Percentiles rank a stretch among this genome's conserved stretches.
Conservation (phyloP, 805 yeast genomes). For the Jamesozyma gamospora region DNA sequence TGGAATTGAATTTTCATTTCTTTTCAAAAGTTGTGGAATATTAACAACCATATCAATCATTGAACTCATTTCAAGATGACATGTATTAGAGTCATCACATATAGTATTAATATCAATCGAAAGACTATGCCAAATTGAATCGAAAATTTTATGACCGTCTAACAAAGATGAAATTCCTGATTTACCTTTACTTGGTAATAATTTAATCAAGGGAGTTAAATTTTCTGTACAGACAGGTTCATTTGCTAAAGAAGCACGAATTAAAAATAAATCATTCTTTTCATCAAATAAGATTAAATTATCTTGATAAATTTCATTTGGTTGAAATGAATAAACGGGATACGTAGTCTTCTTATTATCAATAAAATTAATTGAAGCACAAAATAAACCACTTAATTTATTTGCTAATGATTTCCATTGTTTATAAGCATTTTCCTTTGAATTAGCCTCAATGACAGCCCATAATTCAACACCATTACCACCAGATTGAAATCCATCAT, state of each 20-base stretch:
- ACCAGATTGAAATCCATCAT: conserved; percentile 62
- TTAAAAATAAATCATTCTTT: conserved; percentile 38
- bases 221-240: conserved; percentile 97
- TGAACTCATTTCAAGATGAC: conserved; percentile 50
- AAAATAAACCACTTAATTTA: conserved; percentile 79
- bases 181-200: conserved; percentile 85
- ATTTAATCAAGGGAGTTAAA: conserved; percentile 82
- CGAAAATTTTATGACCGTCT: conserved; percentile 86
- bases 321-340: conserved; percentile 37
- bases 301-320: conserved; percentile 9
- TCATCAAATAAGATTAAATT: conserved; percentile 22
- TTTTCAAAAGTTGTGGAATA: conserved; percentile 55
- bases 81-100: conserved; percentile 32
- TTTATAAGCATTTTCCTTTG: conserved; percentile 42
- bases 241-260: conserved; percentile 83
- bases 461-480: conserved; percentile 94
- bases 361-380: conserved; percentile 88
- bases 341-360: conserved; percentile 69
- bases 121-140: conserved; percentile 90
- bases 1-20: conserved; percentile 61
- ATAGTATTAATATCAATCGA: conserved; percentile 65
- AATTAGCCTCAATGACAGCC: conserved; percentile 66
- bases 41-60: conserved; percentile 64
- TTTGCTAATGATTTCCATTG: conserved; percentile 68
- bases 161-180: conserved; percentile 77